phyloP scores from a whole-genome alignment of 2,329 filamentous ascomycete species.

The Fusarium nelsonii region DNA sequence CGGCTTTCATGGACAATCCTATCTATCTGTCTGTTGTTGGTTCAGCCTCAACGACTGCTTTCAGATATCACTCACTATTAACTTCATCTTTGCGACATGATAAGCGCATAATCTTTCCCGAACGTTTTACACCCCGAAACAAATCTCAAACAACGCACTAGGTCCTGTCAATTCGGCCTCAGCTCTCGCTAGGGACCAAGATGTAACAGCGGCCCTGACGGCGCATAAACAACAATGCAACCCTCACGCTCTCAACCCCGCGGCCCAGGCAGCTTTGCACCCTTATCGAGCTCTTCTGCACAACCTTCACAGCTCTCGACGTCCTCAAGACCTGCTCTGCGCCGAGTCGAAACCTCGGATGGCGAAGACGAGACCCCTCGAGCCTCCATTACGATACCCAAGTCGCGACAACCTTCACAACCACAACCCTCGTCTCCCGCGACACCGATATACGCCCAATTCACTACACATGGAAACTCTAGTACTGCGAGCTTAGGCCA shows the following conservation, averaged over 20 bases:
- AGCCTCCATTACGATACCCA: constrained; percentile 59
- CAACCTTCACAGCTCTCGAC: constrained; percentile 48
- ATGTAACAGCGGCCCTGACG: constrained; percentile 57
- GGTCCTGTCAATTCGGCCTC: constrained; percentile 14
- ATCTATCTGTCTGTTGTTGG: not conserved
- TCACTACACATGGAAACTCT: constrained; percentile 61
- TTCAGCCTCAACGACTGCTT: constrained; percentile 24
- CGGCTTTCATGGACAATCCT: not conserved
- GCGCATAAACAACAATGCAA: constrained; percentile 59
- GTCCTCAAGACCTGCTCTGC: constrained; percentile 52
- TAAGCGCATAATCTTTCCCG: not conserved
- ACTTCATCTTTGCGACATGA: not conserved
- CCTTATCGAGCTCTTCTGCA: constrained; percentile 56
- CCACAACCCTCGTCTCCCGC: constrained; percentile 52
- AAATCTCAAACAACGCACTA: not conserved
- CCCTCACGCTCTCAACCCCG: constrained; percentile 60
- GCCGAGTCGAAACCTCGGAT: constrained; percentile 50
- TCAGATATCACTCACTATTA: not conserved
- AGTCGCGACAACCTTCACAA: constrained; percentile 57
- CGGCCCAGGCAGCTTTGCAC: constrained; percentile 69
- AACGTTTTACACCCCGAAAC: constrained; percentile 10
- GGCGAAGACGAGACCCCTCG: constrained; percentile 44
- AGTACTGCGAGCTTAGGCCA: constrained; percentile 59
- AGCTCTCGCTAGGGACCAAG: constrained; percentile 49
- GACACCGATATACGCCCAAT: constrained; percentile 63